Evolutionary conservation across 169 alveolate genomes (phyloP).

Genomic region (Toxoplasma gondii): DNA sequence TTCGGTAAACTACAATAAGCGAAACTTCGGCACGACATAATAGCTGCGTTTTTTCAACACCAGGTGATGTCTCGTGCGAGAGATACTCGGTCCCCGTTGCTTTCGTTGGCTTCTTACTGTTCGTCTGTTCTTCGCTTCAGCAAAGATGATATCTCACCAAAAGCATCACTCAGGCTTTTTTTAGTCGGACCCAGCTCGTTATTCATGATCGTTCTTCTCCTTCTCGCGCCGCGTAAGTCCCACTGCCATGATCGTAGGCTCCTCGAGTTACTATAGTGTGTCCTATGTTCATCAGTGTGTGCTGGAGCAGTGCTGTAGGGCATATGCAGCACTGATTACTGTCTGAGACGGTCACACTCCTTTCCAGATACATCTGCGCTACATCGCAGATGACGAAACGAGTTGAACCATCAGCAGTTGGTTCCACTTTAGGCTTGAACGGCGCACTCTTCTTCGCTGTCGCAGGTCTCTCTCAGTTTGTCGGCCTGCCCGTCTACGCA

Average conservation of each 20-base stretch:
- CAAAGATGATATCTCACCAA: not conserved
- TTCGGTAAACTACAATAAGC: not conserved
- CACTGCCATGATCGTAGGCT: not conserved
- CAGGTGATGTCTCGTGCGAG: conserved; percentile 60
- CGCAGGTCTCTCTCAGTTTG: conserved; percentile 61
- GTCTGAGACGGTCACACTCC: not conserved
- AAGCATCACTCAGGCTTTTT: not conserved
- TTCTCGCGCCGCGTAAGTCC: conserved; percentile 59
- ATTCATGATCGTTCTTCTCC: conserved; percentile 24
- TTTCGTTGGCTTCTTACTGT: conserved; percentile 52
- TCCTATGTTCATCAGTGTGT: conserved; percentile 36
- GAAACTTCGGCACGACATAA: not conserved
- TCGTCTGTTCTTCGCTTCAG: not conserved
- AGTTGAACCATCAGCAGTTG: conserved; percentile 50
- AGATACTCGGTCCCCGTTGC: conserved; percentile 55
- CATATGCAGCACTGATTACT: not conserved
- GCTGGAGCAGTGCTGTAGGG: conserved; percentile 69
- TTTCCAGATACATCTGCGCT: conserved; percentile 60
- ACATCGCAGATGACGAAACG: conserved; percentile 66
- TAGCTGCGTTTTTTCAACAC: not conserved
- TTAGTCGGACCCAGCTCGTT: not conserved
- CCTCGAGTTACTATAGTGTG: not conserved
- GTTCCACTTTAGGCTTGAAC: conserved; percentile 58
- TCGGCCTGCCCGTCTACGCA: conserved; percentile 58
- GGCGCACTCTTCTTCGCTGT: conserved; percentile 57